Evolutionary conservation across 148 eudicot species (phyloP), one percentile per base, ranked within the genome.

Genomic region (Rhododendron molle): DNA sequence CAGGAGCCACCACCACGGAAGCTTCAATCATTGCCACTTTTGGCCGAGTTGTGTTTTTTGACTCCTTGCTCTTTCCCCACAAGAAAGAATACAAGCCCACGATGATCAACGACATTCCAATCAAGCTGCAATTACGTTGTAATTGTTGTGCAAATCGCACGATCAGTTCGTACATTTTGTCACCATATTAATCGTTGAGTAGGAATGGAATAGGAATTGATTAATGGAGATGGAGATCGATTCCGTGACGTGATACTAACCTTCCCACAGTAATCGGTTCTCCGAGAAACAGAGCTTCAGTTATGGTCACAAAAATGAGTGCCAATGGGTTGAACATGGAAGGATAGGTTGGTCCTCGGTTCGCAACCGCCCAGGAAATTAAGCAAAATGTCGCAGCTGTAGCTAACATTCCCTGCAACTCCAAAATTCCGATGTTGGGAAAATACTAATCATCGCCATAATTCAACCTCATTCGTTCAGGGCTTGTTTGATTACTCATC

Each of bases 311-410:
- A 30, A 93, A 88, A 9, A 93, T 87, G 1, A 93, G 84, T 0
- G 90, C 40, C 74, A 93, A 80, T 0, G 98, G 96, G 81, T 90
- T 92, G 89, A 93, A 94, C 94, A 95, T 95, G 7, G 98, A 89
- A 30, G 92, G 94, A 88, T 91, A 95, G 13, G 95, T 91, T 0
- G 98, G 96, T 32, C 94, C 98, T 52, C 85, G 83, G 73, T 78
- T 81, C n/a, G 89, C 78, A 18, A 95, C 86, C n/a, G 91, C 90
- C 95, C 91, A 89, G 83, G 93, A 89, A 4, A 95, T 79, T 12
- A 95, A 74, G 86, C 85, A 88, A 73, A 92, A 95, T 4, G 93
- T 83, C 47, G 87, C 87, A 13, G 88, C 95, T 16, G 96, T 87
- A 3, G 92, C 93, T 40, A 95, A 81, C 49, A 83, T 81, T 46